A percentile compares a stretch with the other conserved stretches of the same genome.
Evolutionary conservation across 116 monocot species (phyloP).

Genomic region (Zostera marina): DNA sequence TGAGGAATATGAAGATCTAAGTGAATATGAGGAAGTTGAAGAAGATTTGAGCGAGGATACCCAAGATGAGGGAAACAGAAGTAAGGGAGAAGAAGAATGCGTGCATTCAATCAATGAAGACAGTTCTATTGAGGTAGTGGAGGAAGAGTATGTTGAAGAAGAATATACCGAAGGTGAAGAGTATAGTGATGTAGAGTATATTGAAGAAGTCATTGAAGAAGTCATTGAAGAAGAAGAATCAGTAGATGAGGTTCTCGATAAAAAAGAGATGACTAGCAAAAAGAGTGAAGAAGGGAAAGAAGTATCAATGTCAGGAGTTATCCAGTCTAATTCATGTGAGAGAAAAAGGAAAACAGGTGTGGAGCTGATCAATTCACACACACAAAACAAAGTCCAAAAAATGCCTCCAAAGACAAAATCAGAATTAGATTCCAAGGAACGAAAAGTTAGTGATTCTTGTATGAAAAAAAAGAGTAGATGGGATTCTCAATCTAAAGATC

Average conservation of each 20-base stretch:
- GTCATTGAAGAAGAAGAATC: slow-evolving; percentile 1
- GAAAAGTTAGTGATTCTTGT: slow-evolving; percentile 12
- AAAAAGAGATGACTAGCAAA: not conserved
- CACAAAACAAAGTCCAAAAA: slow-evolving; percentile 3
- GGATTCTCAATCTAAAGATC: slow-evolving; percentile 9
- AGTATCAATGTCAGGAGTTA: not conserved
- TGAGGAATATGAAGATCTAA: slow-evolving; percentile 4
- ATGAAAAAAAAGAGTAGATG: slow-evolving; percentile 30
- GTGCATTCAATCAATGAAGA: not conserved
- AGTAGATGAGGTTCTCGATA: not conserved
- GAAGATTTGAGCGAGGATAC: not conserved
- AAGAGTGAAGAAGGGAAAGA: not conserved
- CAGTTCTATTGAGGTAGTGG: not conserved
- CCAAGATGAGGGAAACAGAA: not conserved
- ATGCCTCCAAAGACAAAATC: not conserved
- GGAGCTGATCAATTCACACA: not conserved
- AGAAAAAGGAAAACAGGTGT: slow-evolving; percentile 5
- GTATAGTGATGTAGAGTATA: slow-evolving; percentile 1
- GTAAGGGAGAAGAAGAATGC: not conserved
- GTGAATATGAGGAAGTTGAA: slow-evolving; percentile 4
- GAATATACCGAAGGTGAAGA: not conserved
- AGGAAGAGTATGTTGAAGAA: slow-evolving; percentile 6
- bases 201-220: slow-evolving; percentile 6
- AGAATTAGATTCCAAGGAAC: slow-evolving; percentile 1
- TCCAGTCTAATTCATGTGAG: not conserved